phyloP scores from a whole-genome alignment of 169 alveolate species.

The Miamiensis avidus region DNA sequence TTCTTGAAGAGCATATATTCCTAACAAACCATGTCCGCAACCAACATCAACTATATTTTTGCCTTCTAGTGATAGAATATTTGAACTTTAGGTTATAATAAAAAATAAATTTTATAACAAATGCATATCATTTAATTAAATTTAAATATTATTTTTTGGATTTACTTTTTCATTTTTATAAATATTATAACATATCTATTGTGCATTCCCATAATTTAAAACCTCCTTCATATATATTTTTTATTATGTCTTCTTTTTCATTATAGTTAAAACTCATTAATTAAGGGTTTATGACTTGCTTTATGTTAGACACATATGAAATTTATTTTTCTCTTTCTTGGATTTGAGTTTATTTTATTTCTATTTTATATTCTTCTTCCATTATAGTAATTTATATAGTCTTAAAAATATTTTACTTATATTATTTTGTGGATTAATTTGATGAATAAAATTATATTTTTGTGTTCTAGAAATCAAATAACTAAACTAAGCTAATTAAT shows the following conservation, averaged over 20 bases:
- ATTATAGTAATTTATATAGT: too few relatives aligned
- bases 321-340: neutral
- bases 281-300: neutral
- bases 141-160: too few relatives aligned
- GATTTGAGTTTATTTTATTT: too few relatives aligned
- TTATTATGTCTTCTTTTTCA: constrained; percentile 54
- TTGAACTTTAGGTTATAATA: too few relatives aligned
- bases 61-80: constrained; percentile 4
- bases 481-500: too few relatives aligned
- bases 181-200: constrained; percentile 58
- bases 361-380: neutral
- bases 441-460: too few relatives aligned
- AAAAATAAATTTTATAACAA: too few relatives aligned
- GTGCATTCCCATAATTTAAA: constrained; percentile 80
- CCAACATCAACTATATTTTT: constrained; percentile 68
- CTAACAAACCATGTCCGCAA: constrained; percentile 79
- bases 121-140: too few relatives aligned
- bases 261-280: constrained; percentile 27
- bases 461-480: too few relatives aligned
- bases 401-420: too few relatives aligned
- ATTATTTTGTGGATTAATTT: too few relatives aligned
- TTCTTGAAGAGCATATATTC: constrained; percentile 53
- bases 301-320: neutral
- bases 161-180: constrained; percentile 34
- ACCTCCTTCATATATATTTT: constrained; percentile 76